Conservation (phyloP, 148 eudicot genomes). For the Nepenthes mirabilis region DNA sequence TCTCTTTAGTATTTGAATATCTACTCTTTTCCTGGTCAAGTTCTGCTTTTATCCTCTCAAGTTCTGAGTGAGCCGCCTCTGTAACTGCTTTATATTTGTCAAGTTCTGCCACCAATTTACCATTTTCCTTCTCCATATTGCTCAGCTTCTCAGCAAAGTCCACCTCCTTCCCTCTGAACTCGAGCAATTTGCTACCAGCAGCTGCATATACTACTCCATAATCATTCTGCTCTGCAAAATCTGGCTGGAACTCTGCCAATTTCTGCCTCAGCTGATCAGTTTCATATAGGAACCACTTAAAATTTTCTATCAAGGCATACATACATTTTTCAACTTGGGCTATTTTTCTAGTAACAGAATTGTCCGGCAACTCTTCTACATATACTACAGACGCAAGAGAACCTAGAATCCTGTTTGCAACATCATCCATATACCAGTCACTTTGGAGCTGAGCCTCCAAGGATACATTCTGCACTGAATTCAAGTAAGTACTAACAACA, state of each 20-base stretch:
- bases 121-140: conserved; percentile 43
- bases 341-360: conserved; percentile 44
- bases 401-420: conserved; percentile 38
- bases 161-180: conserved; percentile 40
- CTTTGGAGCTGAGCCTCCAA: conserved; percentile 37
- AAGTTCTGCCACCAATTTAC: conserved; percentile 47
- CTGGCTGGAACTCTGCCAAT: conserved; percentile 52
- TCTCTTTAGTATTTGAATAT: conserved; percentile 78
- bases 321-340: conserved; percentile 50
- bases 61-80: conserved; percentile 41
- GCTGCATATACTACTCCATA: conserved; percentile 33
- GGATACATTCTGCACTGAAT: conserved; percentile 27
- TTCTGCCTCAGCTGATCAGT: conserved; percentile 53
- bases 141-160: conserved; percentile 38
- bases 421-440: conserved; percentile 42
- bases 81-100: conserved; percentile 24
- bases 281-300: conserved; percentile 62
- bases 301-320: conserved; percentile 50
- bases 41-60: conserved; percentile 54
- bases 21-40: conserved; percentile 76
- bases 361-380: conserved; percentile 43
- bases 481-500: conserved; percentile 29
- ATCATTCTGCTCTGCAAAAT: conserved; percentile 40
- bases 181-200: conserved; percentile 46
- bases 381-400: conserved; percentile 39